Evolutionary conservation across 1,284 basidiomycete genomes (phyloP), one percentile per base, ranked within the genome.

Genomic region (Marasmius oreades): DNA sequence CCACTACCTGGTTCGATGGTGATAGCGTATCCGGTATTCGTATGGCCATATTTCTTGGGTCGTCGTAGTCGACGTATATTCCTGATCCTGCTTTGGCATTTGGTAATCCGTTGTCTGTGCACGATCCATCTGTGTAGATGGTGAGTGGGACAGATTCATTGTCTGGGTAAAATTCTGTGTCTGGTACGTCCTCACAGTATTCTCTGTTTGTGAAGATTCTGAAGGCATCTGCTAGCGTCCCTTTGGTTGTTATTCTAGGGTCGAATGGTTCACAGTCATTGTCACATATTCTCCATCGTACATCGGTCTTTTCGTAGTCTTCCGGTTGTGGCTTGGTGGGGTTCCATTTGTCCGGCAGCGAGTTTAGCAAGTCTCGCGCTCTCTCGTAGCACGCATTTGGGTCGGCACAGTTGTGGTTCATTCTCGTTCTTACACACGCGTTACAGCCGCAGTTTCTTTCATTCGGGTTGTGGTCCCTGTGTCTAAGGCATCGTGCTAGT

Each of bases 1-100:
- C 66, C 0, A 60, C 68, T 1, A 57, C 55, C 46, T 69, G 65
- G 53, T 66, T 69, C 7, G 65, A 60, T 47, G 64, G 62, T 0
- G 10, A 6, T 0, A 54, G 26, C 5, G 52, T 12, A 0, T 48
- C 34, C 7, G 65, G 66, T 11, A 69, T 45, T 42, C 61, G 44
- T 1, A 63, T 51, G 1, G 58, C 55, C 12, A 33, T n/a, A 44
- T 69, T 67, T 11, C 31, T n/a, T 0, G 28, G 42, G 55, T 66
- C 51, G n/a, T 55, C 43, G 5, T 34, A 18, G 11, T 36, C 50
- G 33, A 57, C 58, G 54, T 56, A 69, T 2, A 64, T 57, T n/a
- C 66, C 65, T 11, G 61, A 58, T 0, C 65, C 66, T 0, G 62
- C 61, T 34, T n/a, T 23, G 0, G 59, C 61, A 16, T 65, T 42